Evolutionary conservation across 164 flowering plant species (phyloP), one percentile per base, ranked within the genome.

Genomic region (Umbilicus rupestris): DNA sequence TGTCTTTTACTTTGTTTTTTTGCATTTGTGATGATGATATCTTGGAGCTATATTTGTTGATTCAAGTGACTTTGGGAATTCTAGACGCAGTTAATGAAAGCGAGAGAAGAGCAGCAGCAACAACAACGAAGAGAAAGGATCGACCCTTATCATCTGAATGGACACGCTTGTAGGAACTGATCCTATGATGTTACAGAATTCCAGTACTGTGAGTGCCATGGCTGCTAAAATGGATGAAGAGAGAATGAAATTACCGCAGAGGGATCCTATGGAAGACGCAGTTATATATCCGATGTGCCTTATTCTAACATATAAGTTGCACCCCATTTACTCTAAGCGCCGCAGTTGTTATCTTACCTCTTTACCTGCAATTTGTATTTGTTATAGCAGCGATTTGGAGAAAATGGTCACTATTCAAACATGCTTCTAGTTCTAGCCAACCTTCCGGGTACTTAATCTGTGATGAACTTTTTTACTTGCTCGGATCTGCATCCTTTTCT

Each of bases 221-320:
- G 99, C 97, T 29, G 81, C 96, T 55, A 94, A 89, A 75, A 84
- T 91, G 93, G 91, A 94, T 30, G 99, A 91, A 81, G 96, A 94
- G 45, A 80, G 80, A 19, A 70, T 90, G 42, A 94, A 94, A 74
- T 60, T 83, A 63, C 96, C 98, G 16, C 92, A 84, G 72, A 85
- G 98, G 72, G 98, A 94, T 76, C 73, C 90, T 62, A 63, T 94
- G 75, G 99, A 90, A 71, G 99, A 94, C 76, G 86, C 90, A 35
- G 75, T 96, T 90, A 63, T 44, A 37, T 49, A 9, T 50, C 10
- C 31, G 19, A 49, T 68, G 3, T 19, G 30, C 37, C 22, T 50
- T 20, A 58, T 16, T 39, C 19, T 19, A 49, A 3, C 10, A 6
- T 28, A 28, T 17, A 31, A 7, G 31, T 62, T 66, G 3, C 46